Base-by-base conservation (phyloP, 768 basidiomycete species). In the Pleurotus cornucopiae region DNA sequence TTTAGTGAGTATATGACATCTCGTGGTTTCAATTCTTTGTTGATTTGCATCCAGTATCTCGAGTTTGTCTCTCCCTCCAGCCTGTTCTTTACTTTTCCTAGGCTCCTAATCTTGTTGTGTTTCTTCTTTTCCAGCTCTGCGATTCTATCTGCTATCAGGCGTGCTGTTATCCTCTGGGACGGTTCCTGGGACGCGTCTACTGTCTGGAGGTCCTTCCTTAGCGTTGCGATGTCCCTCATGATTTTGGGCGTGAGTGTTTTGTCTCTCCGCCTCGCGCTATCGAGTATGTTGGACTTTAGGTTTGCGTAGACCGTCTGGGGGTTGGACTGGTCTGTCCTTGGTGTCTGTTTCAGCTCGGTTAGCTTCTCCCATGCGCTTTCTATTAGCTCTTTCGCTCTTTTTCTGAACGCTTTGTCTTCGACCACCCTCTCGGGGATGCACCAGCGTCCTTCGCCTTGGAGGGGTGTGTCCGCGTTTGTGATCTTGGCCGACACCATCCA, bases 171-270 rank as follows among this genome's bases (percentile, higher is more conserved):
- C 7, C 58, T 46, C 2, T 37, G 14, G 3, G n/a, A 54, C 12
- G 16, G 21, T 13, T 3, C 26, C 18, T 40, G 12, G 5, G 20
- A 13, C 5, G 57, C 49, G 18, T 26, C 40, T 5, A 11, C 16
- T 56, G 52, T 13, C 11, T 47, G 0, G 4, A 49, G 51, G 1
- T 41, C 18, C 13, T 58, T 25, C 9, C 46, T 53, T 14, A 48
- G 13, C 1, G 14, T 39, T 49, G 57, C 30, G 0, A 62, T 54
- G 14, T 49, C 34, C 5, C 25, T 26, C 2, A 56, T 58, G 20
- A 57, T 20, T 55, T 51, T 39, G 1, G 60, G 60, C 1, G 52
- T 41, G 3, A 57, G 49, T 0, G 49, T 54, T 57, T 61, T 61
- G 11, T 55, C 18, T 41, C 40, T 41, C 14, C 40, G 4, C 18